Percentiles rank a stretch among this genome's conserved stretches.
phyloP scores from a whole-genome alignment of 306 rosid species.

The Quercus wislizeni region DNA sequence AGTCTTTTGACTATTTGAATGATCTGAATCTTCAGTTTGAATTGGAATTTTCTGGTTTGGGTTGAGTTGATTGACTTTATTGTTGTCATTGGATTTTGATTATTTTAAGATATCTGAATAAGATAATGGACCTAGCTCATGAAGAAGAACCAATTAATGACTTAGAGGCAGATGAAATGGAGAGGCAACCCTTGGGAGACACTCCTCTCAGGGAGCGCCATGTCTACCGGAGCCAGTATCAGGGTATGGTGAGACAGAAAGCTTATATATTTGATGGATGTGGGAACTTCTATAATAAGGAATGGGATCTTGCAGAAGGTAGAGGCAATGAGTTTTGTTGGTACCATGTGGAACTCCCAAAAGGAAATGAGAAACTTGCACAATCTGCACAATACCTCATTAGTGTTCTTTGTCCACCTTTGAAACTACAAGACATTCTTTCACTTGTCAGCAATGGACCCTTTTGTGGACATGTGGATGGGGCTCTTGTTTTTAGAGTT shows the following conservation, averaged over 20 bases:
- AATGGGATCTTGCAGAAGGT: slow-evolving; percentile 73
- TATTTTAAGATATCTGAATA: slow-evolving; percentile 20
- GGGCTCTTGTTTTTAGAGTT: slow-evolving; percentile 88
- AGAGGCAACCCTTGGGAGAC: slow-evolving; percentile 36
- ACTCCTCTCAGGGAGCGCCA: slow-evolving; percentile 40
- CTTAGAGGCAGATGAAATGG: slow-evolving; percentile 52
- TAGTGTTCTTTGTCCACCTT: slow-evolving; percentile 84
- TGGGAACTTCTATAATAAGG: slow-evolving; percentile 73
- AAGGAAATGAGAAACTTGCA: slow-evolving; percentile 66
- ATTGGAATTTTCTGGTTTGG: slow-evolving; percentile 19
- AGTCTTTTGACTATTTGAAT: background rate
- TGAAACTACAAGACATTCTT: slow-evolving; percentile 95
- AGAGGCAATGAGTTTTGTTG: slow-evolving; percentile 78
- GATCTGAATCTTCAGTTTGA: slow-evolving; percentile 6
- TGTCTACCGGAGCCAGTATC: slow-evolving; percentile 28
- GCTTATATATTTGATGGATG: slow-evolving; percentile 86
- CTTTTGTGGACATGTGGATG: slow-evolving; percentile 90
- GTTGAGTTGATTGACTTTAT: slow-evolving; percentile 12
- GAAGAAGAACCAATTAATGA: slow-evolving; percentile 26
- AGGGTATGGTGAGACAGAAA: slow-evolving; percentile 69
- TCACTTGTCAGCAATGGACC: slow-evolving; percentile 98
- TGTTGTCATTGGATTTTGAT: slow-evolving; percentile 19
- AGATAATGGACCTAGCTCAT: slow-evolving; percentile 53
- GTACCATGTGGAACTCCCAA: slow-evolving; percentile 98
- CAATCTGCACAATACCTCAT: slow-evolving; percentile 85